A percentile compares a stretch with the other conserved stretches of the same genome.
These are phyloP conservation scores for Tolypocladium cylindrosporum DNA, from an alignment of 2,329 filamentous ascomycete species.

Conservation along the genomic window DNA sequence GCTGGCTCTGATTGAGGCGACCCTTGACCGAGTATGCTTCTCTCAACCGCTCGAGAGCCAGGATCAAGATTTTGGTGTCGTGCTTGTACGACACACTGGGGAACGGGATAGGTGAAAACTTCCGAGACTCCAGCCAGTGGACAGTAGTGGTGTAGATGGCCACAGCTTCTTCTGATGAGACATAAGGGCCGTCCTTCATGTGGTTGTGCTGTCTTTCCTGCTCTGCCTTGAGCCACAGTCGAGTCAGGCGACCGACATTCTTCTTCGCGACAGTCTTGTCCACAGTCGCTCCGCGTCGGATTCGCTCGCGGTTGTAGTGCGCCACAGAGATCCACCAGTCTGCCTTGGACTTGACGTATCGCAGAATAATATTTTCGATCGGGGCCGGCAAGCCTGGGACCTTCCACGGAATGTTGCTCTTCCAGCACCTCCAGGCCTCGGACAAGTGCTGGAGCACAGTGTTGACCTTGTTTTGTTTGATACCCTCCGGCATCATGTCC, in stretches of 20 bases:
- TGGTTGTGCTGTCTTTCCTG: slow-evolving; percentile 99
- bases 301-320: slow-evolving; percentile 97
- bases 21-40: slow-evolving; percentile 98
- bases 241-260: slow-evolving; percentile 88
- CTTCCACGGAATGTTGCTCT: slow-evolving; percentile 99
- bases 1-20: slow-evolving; percentile 90
- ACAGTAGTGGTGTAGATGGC: slow-evolving; percentile 98
- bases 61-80: slow-evolving; percentile 95
- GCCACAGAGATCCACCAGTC: slow-evolving; percentile 99
- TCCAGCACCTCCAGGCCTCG: slow-evolving; percentile 99
- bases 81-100: slow-evolving; percentile 99
- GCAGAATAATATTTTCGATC: slow-evolving; percentile 96
- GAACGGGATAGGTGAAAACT: slow-evolving; percentile 98
- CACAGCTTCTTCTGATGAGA: slow-evolving; percentile 95
- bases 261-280: slow-evolving; percentile 99
- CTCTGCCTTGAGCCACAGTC: slow-evolving; percentile 95
- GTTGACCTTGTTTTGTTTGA: slow-evolving; percentile 99
- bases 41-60: slow-evolving; percentile 83
- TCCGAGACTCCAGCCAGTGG: slow-evolving; percentile 95
- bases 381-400: slow-evolving; percentile 91
- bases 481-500: slow-evolving; percentile 99
- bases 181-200: slow-evolving; percentile 97
- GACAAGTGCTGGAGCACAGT: slow-evolving; percentile 94
- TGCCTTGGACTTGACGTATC: slow-evolving; percentile 98
- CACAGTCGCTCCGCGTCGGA: slow-evolving; percentile 89